These are phyloP conservation scores for Ophiostoma novo-ulmi DNA, from an alignment of 2,329 filamentous ascomycete species.

Conservation along the genomic window DNA sequence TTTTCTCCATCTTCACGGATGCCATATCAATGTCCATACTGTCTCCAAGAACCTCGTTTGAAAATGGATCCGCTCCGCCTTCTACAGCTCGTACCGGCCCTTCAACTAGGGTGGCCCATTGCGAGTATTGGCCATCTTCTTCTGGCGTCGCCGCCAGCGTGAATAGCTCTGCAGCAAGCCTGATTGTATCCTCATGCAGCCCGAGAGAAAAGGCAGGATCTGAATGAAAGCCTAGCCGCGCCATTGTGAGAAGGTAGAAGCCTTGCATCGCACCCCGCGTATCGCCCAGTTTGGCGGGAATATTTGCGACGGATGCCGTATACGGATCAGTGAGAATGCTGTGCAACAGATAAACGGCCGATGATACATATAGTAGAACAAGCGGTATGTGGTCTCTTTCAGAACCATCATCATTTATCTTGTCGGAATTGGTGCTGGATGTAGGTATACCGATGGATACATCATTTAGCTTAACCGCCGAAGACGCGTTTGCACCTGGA, in stretches of 20 bases:
- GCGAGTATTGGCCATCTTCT: constrained; percentile 40
- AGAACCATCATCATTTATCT: not conserved
- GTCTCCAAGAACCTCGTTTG: constrained; percentile 15
- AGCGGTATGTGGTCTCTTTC: constrained; percentile 24
- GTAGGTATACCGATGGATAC: not conserved
- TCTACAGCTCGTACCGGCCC: not conserved
- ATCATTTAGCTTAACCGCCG: not conserved
- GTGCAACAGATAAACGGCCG: constrained; percentile 48
- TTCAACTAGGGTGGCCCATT: constrained; percentile 18
- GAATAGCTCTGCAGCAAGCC: constrained; percentile 75
- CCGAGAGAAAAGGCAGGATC: constrained; percentile 58
- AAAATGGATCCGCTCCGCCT: constrained; percentile 18
- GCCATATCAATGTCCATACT: not conserved
- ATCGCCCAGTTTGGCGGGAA: constrained; percentile 64
- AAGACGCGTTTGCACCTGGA: not conserved
- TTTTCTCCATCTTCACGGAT: constrained; percentile 20
- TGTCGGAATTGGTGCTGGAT: not conserved
- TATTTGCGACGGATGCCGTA: constrained; percentile 49
- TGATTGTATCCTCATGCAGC: constrained; percentile 60
- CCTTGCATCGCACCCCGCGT: constrained; percentile 65
- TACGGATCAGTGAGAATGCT: constrained; percentile 46
- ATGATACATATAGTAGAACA: constrained; percentile 46
- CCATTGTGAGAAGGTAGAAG: constrained; percentile 75
- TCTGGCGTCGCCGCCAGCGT: constrained; percentile 78
- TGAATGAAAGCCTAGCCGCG: constrained; percentile 70